phyloP scores from a whole-genome alignment of 139 green algal genomes.

The Micractinium conductrix region DNA sequence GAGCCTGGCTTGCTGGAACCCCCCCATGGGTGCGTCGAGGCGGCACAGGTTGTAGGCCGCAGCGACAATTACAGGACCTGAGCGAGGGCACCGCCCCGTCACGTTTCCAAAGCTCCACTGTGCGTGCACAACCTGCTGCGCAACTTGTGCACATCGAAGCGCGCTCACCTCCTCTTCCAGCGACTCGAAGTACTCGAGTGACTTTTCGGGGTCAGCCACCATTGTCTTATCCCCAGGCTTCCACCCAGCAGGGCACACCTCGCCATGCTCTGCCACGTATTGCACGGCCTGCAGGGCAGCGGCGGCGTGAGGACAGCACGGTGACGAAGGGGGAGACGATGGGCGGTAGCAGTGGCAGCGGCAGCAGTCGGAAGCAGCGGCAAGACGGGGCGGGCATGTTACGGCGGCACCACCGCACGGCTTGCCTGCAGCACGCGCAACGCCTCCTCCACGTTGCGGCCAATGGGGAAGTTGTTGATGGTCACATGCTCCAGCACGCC shows the following conservation, averaged over 20 bases:
- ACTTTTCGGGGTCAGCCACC: constrained; percentile 80
- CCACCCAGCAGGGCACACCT: constrained; percentile 91
- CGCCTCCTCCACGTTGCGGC: constrained; percentile 96
- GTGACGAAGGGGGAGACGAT: neutral
- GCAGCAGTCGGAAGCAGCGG: constrained; percentile 58
- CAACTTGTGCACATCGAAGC: neutral
- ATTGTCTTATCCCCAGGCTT: constrained; percentile 93
- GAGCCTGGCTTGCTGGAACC: too few relatives aligned
- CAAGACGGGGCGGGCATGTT: too few relatives aligned
- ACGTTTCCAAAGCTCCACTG: too few relatives aligned
- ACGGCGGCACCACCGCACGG: too few relatives aligned
- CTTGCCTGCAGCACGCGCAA: constrained; percentile 81
- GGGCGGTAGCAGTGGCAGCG: constrained; percentile 58
- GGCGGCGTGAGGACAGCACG: neutral
- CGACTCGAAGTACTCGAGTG: constrained; percentile 80
- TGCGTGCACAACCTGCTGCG: too few relatives aligned
- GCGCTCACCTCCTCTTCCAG: constrained; percentile 9
- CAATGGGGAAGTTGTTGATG: constrained; percentile 98
- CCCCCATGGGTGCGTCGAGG: too few relatives aligned
- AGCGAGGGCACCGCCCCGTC: too few relatives aligned
- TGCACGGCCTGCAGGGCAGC: constrained; percentile 87
- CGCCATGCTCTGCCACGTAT: constrained; percentile 83
- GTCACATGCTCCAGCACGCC: constrained; percentile 95
- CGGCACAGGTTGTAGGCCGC: too few relatives aligned
- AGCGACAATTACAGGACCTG: too few relatives aligned